phyloP scores from a whole-genome alignment of 305 asterid genomes.

The Stenogyne calaminthoides region DNA sequence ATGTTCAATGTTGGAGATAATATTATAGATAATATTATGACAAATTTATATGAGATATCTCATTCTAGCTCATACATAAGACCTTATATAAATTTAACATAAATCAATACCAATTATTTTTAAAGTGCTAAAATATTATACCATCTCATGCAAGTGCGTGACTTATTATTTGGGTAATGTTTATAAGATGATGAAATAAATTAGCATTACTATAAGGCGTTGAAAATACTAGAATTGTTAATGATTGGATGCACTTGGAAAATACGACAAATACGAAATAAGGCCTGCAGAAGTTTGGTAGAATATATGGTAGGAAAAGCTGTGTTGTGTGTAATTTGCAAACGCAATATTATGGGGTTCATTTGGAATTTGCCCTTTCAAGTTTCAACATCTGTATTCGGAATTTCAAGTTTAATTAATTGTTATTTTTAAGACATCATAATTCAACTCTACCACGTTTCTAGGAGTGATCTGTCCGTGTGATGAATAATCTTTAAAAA shows the following conservation, averaged over 20 bases:
- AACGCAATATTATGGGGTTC: background rate
- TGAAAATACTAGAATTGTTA: background rate
- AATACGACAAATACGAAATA: background rate
- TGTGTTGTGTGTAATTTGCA: background rate
- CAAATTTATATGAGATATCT: too few relatives aligned
- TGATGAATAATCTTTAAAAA: too few relatives aligned
- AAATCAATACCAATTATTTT: too few relatives aligned
- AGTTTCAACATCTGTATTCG: constrained; percentile 10
- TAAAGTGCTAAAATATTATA: too few relatives aligned
- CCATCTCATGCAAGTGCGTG: too few relatives aligned
- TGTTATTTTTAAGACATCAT: too few relatives aligned
- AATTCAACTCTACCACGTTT: too few relatives aligned
- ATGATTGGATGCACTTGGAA: constrained; percentile 28
- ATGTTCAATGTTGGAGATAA: background rate
- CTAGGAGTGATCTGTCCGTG: too few relatives aligned
- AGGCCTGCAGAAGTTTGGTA: background rate
- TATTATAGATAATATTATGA: background rate
- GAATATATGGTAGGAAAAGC: constrained; percentile 24
- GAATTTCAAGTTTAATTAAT: too few relatives aligned
- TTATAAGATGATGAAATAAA: background rate
- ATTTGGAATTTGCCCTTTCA: background rate
- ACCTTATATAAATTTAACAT: too few relatives aligned
- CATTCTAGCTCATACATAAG: too few relatives aligned
- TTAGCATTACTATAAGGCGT: background rate
- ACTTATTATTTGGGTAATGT: too few relatives aligned